These are phyloP conservation scores for Tinospora cordifolia DNA, from an alignment of 164 flowering plant genomes.

Conservation along the genomic window DNA sequence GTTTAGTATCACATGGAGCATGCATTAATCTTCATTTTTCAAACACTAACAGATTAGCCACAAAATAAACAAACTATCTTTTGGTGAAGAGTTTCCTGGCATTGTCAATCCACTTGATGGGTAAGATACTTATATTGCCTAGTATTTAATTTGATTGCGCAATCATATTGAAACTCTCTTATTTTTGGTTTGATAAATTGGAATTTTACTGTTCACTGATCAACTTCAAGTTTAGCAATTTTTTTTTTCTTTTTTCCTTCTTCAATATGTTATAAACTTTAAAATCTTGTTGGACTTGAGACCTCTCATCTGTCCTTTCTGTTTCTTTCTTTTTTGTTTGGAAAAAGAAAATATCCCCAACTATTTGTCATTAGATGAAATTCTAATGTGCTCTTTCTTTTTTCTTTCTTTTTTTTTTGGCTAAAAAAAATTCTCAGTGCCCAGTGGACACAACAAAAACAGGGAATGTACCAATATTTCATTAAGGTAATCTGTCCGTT, in stretches of 20 bases:
- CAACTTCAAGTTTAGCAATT: not conserved
- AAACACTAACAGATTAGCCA: constrained; percentile 50
- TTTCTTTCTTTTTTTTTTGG: too few relatives aligned
- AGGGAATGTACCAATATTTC: constrained; percentile 76
- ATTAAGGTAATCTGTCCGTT: constrained; percentile 43
- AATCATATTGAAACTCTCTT: not conserved
- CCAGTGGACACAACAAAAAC: constrained; percentile 46
- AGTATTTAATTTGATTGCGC: not conserved
- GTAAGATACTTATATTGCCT: constrained; percentile 24
- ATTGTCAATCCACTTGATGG: constrained; percentile 71
- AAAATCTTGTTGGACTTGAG: not conserved
- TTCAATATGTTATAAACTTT: not conserved
- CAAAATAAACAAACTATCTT: constrained; percentile 51
- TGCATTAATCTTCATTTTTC: constrained; percentile 4
- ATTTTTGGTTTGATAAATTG: not conserved
- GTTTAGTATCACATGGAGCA: not conserved
- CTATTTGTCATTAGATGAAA: not conserved
- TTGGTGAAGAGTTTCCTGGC: constrained; percentile 64
- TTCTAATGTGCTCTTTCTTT: constrained; percentile 6
- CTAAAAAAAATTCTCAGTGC: constrained; percentile 42
- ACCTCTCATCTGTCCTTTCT: not conserved
- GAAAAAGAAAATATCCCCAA: not conserved
- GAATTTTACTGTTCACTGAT: constrained; percentile 2
- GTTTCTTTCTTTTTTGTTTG: not conserved
- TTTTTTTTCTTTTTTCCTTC: not conserved